Evolutionary conservation across 345 rosid species (phyloP).

Genomic region (Eucalyptus pauciflora): DNA sequence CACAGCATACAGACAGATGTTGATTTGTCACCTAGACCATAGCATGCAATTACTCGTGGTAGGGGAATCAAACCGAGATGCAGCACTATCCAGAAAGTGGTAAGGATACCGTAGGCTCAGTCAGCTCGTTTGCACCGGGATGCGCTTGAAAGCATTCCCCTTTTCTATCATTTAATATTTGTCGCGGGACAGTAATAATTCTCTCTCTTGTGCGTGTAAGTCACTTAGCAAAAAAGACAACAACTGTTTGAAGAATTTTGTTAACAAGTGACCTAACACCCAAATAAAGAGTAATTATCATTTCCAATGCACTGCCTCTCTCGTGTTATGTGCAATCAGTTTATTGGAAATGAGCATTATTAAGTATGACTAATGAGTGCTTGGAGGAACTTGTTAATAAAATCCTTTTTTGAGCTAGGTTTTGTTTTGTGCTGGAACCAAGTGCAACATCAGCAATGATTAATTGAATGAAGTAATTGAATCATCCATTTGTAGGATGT

Average conservation of each 20-base stretch:
- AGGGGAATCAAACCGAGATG: neutral
- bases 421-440: neutral
- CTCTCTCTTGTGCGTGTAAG: neutral
- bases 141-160: neutral
- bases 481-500: neutral
- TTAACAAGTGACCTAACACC: neutral
- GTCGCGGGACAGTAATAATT: neutral
- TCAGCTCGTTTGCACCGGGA: neutral
- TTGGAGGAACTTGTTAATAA: neutral
- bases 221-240: neutral
- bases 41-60: neutral
- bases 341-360: neutral
- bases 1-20: neutral
- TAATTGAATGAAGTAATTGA: neutral
- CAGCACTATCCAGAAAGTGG: neutral
- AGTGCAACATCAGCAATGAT: neutral
- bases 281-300: neutral
- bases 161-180: neutral
- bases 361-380: neutral
- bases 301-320: neutral
- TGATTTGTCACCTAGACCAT: neutral
- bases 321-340: neutral
- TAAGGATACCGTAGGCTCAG: neutral
- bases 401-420: neutral
- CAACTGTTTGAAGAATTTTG: neutral